Conservation (phyloP, 1,139 yeast genomes). For the Diutina scorzettiae region DNA sequence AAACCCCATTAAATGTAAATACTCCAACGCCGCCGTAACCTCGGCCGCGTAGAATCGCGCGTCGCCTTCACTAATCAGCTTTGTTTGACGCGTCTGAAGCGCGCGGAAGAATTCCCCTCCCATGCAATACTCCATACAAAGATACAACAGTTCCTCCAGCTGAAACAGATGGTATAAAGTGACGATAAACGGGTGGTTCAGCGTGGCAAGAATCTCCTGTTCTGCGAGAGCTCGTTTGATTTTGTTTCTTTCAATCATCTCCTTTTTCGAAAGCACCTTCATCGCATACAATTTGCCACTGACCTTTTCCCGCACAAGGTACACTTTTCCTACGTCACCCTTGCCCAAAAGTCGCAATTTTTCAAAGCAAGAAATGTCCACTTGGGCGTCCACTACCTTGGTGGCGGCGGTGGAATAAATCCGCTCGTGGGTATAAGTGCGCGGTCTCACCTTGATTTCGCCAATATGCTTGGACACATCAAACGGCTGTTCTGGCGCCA, state of each 20-base stretch:
- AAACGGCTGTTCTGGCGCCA: neutral
- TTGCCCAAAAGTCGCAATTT: slow-evolving; percentile 81
- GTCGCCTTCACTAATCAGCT: slow-evolving; percentile 77
- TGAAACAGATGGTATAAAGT: slow-evolving; percentile 95
- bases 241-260: slow-evolving; percentile 91
- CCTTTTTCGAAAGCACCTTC: slow-evolving; percentile 83
- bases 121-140: slow-evolving; percentile 98
- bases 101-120: slow-evolving; percentile 99
- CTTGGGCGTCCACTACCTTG: slow-evolving; percentile 66
- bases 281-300: slow-evolving; percentile 76
- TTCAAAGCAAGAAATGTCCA: slow-evolving; percentile 78
- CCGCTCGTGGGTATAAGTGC: slow-evolving; percentile 43
- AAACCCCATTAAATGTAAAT: slow-evolving; percentile 90
- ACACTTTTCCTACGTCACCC: slow-evolving; percentile 98
- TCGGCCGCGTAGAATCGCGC: slow-evolving; percentile 95
- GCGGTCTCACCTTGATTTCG: slow-evolving; percentile 39
- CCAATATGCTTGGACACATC: slow-evolving; percentile 31
- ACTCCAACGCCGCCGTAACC: slow-evolving; percentile 94
- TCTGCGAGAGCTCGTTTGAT: slow-evolving; percentile 92
- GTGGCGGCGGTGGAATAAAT: slow-evolving; percentile 65
- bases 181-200: slow-evolving; percentile 94
- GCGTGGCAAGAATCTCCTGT: slow-evolving; percentile 89
- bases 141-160: slow-evolving; percentile 80
- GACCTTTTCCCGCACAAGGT: slow-evolving; percentile 71
- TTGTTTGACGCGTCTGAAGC: slow-evolving; percentile 78